Percentiles rank a stretch among this genome's conserved stretches.
Conservation (phyloP, 2,329 filamentous ascomycete species). For the Westerdykella aurantiaca region DNA sequence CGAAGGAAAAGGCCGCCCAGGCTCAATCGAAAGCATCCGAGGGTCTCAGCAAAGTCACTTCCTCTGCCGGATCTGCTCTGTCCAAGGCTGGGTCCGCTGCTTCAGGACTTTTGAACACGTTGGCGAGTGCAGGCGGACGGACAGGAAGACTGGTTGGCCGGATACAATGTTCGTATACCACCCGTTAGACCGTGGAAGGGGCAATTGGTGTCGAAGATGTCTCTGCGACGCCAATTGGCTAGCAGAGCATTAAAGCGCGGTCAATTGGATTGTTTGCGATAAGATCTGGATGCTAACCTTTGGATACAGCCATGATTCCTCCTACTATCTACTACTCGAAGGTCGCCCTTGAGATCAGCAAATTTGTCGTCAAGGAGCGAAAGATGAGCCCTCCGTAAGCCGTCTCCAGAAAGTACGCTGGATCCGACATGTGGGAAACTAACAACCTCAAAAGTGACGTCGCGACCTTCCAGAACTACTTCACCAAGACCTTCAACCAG, state of each 20-base stretch:
- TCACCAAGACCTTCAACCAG: slow-evolving; percentile 66
- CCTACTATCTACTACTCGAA: slow-evolving; percentile 86
- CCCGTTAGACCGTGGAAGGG: slow-evolving; percentile 1
- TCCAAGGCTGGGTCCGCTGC: slow-evolving; percentile 60
- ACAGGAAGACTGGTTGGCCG: slow-evolving; percentile 73
- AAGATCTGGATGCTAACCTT: slow-evolving; percentile 11
- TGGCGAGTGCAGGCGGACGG: slow-evolving; percentile 75
- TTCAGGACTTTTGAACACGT: slow-evolving; percentile 49
- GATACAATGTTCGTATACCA: slow-evolving; percentile 69
- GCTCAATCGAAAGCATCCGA: slow-evolving; percentile 63
- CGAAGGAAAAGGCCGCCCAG: slow-evolving; percentile 42
- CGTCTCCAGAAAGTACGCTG: not conserved
- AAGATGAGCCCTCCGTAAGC: slow-evolving; percentile 94
- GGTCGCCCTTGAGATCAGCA: slow-evolving; percentile 80
- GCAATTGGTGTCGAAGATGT: slow-evolving; percentile 6
- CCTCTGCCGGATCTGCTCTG: slow-evolving; percentile 72
- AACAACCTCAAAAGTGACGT: slow-evolving; percentile 54
- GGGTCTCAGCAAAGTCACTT: slow-evolving; percentile 74
- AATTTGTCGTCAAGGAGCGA: slow-evolving; percentile 79
- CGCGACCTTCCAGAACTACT: slow-evolving; percentile 80
- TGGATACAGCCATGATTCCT: slow-evolving; percentile 67
- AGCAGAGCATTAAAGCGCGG: not conserved
- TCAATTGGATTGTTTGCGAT: not conserved
- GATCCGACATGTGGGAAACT: slow-evolving; percentile 6
- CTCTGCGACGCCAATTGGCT: too few species aligned